Conservation (phyloP, 495 filamentous ascomycete species). For the Sphaerosporella brunnea region DNA sequence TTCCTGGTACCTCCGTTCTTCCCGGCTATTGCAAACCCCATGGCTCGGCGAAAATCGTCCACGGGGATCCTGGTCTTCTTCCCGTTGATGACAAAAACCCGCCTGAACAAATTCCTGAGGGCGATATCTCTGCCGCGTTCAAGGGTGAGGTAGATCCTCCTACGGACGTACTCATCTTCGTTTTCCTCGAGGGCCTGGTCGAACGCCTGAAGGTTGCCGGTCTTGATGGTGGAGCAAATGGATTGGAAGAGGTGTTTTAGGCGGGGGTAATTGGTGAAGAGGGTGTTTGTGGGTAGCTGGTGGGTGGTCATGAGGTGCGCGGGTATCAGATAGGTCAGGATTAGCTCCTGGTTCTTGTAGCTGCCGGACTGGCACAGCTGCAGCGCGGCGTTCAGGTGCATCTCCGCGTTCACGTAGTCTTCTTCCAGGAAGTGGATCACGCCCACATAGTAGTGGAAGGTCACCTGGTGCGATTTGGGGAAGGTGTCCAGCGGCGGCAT, state of each 20-base stretch:
- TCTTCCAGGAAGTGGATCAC: constrained; percentile 83
- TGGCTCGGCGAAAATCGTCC: constrained; percentile 53
- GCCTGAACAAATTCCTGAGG: constrained; percentile 72
- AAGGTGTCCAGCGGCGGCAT: constrained; percentile 57
- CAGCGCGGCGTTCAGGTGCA: constrained; percentile 61
- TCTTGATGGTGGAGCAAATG: constrained; percentile 55
- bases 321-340: constrained; percentile 89
- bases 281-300: constrained; percentile 50
- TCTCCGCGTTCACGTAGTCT: constrained; percentile 70
- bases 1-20: constrained; percentile 49
- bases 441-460: constrained; percentile 87
- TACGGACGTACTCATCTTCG: constrained; percentile 76
- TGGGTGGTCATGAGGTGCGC: constrained; percentile 77
- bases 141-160: constrained; percentile 87
- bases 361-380: constrained; percentile 50
- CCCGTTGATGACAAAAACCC: constrained; percentile 65
- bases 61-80: constrained; percentile 71
- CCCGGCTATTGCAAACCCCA: constrained; percentile 41
- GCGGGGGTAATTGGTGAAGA: constrained; percentile 59
- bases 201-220: constrained; percentile 66
- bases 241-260: constrained; percentile 63
- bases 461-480: constrained; percentile 80
- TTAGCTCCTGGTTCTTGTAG: constrained; percentile 64
- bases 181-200: constrained; percentile 62
- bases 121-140: constrained; percentile 84